phyloP scores from a whole-genome alignment of 805 yeast species.

The Danielozyma ontarioensis region DNA sequence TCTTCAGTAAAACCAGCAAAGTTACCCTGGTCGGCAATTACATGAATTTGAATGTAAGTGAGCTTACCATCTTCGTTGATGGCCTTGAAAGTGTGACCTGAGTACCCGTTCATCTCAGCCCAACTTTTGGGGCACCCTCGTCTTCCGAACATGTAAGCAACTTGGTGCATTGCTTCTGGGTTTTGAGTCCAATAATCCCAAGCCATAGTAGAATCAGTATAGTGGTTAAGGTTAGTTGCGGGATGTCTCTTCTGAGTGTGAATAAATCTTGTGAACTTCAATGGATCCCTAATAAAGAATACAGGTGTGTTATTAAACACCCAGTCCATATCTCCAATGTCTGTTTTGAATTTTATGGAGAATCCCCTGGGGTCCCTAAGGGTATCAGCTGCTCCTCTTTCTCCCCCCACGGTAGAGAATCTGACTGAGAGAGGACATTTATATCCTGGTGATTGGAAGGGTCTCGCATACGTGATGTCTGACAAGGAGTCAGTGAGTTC shows the following conservation, averaged over 20 bases:
- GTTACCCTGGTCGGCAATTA: constrained; percentile 47
- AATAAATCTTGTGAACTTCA: constrained; percentile 59
- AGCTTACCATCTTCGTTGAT: constrained; percentile 45
- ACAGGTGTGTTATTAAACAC: constrained; percentile 71
- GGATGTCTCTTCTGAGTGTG: constrained; percentile 72
- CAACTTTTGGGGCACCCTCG: constrained; percentile 55
- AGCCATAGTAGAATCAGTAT: constrained; percentile 43
- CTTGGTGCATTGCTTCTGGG: constrained; percentile 54
- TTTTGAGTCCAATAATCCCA: constrained; percentile 57
- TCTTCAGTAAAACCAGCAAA: constrained; percentile 35
- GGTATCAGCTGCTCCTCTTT: constrained; percentile 59
- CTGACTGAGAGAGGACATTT: constrained; percentile 57
- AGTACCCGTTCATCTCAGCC: constrained; percentile 57
- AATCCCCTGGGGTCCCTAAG: constrained; percentile 71
- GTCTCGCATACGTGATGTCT: constrained; percentile 73
- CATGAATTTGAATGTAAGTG: constrained; percentile 54
- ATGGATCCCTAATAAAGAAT: constrained; percentile 59
- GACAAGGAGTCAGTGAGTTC: constrained; percentile 54
- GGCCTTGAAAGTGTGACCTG: constrained; percentile 62
- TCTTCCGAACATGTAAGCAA: constrained; percentile 52
- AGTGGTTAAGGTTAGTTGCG: constrained; percentile 44
- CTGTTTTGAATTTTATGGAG: constrained; percentile 60
- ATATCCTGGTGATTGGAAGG: constrained; percentile 72
- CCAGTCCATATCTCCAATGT: constrained; percentile 67
- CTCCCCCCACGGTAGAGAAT: constrained; percentile 69